phyloP scores from a whole-genome alignment of 805 yeast genomes.

The Geotrichum ghanense region DNA sequence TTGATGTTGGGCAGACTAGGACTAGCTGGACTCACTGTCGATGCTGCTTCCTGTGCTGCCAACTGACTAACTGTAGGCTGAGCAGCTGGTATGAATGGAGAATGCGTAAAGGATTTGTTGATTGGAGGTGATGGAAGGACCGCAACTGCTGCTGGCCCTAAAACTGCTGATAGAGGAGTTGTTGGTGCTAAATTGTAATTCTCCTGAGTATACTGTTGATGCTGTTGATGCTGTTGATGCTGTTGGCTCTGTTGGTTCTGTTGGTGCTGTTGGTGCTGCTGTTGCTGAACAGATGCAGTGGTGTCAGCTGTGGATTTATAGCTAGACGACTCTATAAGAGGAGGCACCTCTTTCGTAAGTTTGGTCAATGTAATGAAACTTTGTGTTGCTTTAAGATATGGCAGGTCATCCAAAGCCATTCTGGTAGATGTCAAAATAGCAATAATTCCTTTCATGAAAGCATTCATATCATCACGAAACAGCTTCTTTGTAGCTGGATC shows the following conservation, averaged over 20 bases:
- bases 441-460: constrained; percentile 72
- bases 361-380: constrained; percentile 73
- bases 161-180: constrained; percentile 29
- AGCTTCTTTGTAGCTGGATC: constrained; percentile 37
- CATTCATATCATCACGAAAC: constrained; percentile 79
- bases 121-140: constrained; percentile 11
- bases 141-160: constrained; percentile 31
- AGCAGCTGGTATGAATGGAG: constrained; percentile 1
- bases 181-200: constrained; percentile 18
- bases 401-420: constrained; percentile 68
- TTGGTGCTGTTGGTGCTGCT: constrained; percentile 1
- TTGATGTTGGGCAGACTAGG: background rate
- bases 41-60: background rate
- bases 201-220: constrained; percentile 6
- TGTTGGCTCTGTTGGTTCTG: constrained; percentile 1
- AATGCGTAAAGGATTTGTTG: constrained; percentile 9
- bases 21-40: background rate
- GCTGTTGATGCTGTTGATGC: constrained; percentile 8
- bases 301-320: constrained; percentile 22
- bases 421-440: constrained; percentile 77
- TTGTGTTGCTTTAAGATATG: constrained; percentile 67
- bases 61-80: background rate
- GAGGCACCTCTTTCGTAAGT: constrained; percentile 84
- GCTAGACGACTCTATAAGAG: constrained; percentile 61
- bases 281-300: constrained; percentile 5